These are phyloP conservation scores for Zygosaccharomyces bailii DNA, from an alignment of 805 yeast species.

Conservation along the genomic window DNA sequence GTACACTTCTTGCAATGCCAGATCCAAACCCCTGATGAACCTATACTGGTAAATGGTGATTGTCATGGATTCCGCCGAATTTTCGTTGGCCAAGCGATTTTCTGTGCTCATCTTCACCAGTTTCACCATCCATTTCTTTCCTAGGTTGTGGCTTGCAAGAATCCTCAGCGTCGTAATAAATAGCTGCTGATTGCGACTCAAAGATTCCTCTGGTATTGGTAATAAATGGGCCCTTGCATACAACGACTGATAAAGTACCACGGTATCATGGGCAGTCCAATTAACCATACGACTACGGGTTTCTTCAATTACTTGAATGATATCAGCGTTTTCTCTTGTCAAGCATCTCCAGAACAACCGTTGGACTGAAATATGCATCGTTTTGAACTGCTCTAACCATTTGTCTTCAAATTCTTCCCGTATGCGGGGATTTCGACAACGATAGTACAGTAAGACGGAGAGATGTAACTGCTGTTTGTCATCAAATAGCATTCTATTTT, in stretches of 20 bases:
- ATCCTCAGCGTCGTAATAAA: constrained; percentile 23
- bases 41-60: constrained; percentile 25
- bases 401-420: constrained; percentile 10
- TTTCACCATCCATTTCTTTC: constrained; percentile 18
- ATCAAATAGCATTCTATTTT: constrained; percentile 21
- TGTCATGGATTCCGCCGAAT: constrained; percentile 3
- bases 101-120: constrained; percentile 31
- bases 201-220: constrained; percentile 12
- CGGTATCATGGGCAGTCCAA: constrained; percentile 16
- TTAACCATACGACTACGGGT: constrained; percentile 6
- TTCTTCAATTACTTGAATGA: constrained; percentile 3
- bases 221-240: constrained; percentile 24
- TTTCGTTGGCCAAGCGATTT: constrained; percentile 19
- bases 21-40: constrained; percentile 30
- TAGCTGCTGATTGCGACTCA: constrained; percentile 23
- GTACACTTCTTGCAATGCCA: constrained; percentile 24
- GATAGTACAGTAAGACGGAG: constrained; percentile 25
- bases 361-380: constrained; percentile 19
- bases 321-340: constrained; percentile 1
- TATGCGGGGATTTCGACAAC: constrained; percentile 18
- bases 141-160: constrained; percentile 15
- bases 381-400: constrained; percentile 21
- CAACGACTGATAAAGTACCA: constrained; percentile 30
- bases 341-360: constrained; percentile 31
- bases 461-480: constrained; percentile 17